Percentiles rank a stretch among this genome's conserved stretches.
Evolutionary conservation across 345 rosid genomes (phyloP).

Genomic region (Laguncularia racemosa): DNA sequence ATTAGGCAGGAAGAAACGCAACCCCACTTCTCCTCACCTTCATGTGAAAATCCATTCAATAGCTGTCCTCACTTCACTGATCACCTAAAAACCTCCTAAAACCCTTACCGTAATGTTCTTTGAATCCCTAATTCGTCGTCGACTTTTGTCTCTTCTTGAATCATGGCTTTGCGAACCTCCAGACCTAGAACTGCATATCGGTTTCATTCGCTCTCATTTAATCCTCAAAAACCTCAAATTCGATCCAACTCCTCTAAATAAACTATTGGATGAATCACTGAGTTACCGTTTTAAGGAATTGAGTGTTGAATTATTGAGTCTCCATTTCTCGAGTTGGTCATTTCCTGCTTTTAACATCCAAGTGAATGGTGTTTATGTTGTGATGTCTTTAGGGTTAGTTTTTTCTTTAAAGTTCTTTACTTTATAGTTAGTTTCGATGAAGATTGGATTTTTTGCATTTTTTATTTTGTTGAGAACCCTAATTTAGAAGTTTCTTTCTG

Average conservation of each 20-base stretch:
- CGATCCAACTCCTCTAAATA: conserved; percentile 42
- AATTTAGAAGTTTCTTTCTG: no score
- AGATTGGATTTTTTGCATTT: no score
- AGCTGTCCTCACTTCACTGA: neutral
- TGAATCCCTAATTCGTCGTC: conserved; percentile 33
- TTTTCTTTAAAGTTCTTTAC: neutral
- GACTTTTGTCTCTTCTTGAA: conserved; percentile 46
- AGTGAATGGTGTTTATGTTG: conserved; percentile 48
- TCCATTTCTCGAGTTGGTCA: conserved; percentile 72
- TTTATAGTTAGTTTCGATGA: neutral
- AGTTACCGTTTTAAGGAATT: conserved; percentile 36
- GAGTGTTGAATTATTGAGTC: conserved; percentile 34
- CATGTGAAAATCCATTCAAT: neutral
- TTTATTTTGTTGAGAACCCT: no score
- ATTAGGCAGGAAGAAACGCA: neutral
- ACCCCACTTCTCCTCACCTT: neutral
- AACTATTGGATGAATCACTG: conserved; percentile 33
- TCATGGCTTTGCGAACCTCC: conserved; percentile 68
- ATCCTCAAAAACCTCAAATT: conserved; percentile 41
- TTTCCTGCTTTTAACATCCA: conserved; percentile 46
- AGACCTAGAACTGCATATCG: conserved; percentile 53
- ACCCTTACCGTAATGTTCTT: conserved; percentile 27
- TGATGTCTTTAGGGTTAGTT: conserved; percentile 40
- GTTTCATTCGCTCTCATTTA: conserved; percentile 41
- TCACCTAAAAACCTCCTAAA: neutral